These are phyloP conservation scores for Liriodendron chinense DNA, from an alignment of 164 flowering plant species.

Conservation along the genomic window DNA sequence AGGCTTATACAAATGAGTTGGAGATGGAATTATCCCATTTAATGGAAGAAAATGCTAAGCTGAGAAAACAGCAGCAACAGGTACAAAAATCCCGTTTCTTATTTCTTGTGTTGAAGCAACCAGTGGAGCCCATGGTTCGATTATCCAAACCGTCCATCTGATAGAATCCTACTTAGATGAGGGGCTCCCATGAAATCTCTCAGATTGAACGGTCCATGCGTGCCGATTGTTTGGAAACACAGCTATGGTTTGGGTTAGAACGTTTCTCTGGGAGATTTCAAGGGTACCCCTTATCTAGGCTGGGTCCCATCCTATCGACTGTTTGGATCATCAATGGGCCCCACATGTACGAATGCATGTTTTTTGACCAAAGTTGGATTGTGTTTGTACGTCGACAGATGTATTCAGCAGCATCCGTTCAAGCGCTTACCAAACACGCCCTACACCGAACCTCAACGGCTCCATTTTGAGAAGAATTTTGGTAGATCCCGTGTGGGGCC, in stretches of 20 bases:
- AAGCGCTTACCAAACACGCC: slow-evolving; percentile 29
- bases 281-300: too few relatives aligned
- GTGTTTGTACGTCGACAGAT: slow-evolving; percentile 20
- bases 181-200: too few relatives aligned
- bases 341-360: too few relatives aligned
- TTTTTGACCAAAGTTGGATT: too few relatives aligned
- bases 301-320: too few relatives aligned
- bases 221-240: too few relatives aligned
- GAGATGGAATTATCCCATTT: slow-evolving; percentile 52
- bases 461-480: slow-evolving; percentile 43
- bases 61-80: slow-evolving; percentile 40
- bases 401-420: slow-evolving; percentile 24
- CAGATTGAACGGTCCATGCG: too few relatives aligned
- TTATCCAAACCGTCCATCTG: background rate
- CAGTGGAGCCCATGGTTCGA: background rate
- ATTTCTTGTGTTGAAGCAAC: background rate
- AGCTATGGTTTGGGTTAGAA: too few relatives aligned
- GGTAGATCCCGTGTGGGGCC: background rate
- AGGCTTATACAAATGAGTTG: slow-evolving; percentile 68
- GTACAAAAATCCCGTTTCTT: background rate
- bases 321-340: too few relatives aligned
- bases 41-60: slow-evolving; percentile 56
- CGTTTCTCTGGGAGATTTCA: too few relatives aligned
- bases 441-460: slow-evolving; percentile 51
- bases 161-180: too few relatives aligned